Conservation (phyloP, 2,329 filamentous ascomycete genomes). For the Claviceps fusiformis region DNA sequence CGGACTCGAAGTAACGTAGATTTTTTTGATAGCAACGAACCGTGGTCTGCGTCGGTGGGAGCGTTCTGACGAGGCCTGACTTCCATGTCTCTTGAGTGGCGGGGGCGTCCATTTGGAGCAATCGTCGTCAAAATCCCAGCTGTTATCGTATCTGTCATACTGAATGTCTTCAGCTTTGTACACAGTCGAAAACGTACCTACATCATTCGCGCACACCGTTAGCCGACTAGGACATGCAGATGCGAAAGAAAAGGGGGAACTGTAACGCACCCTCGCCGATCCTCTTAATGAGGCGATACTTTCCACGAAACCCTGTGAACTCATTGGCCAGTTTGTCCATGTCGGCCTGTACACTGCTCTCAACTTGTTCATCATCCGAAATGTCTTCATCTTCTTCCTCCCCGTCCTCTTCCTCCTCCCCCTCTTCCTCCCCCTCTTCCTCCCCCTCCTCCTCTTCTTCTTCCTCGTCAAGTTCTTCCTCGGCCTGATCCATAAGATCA, state of each 20-base stretch:
- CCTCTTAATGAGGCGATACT: conserved; percentile 84
- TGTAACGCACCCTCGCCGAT: conserved; percentile 72
- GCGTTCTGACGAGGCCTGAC: conserved; percentile 17
- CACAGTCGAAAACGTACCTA: conserved; percentile 94
- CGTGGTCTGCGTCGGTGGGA: conserved; percentile 32
- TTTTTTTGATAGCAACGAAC: conserved; percentile 97
- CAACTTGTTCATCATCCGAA: conserved; percentile 49
- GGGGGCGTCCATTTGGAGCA: conserved; percentile 56
- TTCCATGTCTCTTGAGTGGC: conserved; percentile 39
- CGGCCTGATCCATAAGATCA: conserved; percentile 15
- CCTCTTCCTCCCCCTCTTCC: conserved; percentile 18
- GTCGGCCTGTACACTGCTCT: conserved; percentile 62
- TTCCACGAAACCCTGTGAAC: conserved; percentile 71
- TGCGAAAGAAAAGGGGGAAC: background rate
- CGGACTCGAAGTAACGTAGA: conserved; percentile 95
- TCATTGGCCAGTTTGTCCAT: conserved; percentile 73
- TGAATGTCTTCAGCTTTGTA: conserved; percentile 94
- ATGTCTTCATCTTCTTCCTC: conserved; percentile 28
- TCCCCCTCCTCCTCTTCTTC: conserved; percentile 23
- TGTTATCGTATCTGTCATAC: conserved; percentile 71
- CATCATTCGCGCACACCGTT: background rate
- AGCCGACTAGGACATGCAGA: background rate
- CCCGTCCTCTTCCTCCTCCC: conserved; percentile 22
- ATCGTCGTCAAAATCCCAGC: conserved; percentile 67
- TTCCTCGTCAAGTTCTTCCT: conserved; percentile 16